Conservation (phyloP, 176 grass and related monocot species). For the Hyparrhenia diplandra region DNA sequence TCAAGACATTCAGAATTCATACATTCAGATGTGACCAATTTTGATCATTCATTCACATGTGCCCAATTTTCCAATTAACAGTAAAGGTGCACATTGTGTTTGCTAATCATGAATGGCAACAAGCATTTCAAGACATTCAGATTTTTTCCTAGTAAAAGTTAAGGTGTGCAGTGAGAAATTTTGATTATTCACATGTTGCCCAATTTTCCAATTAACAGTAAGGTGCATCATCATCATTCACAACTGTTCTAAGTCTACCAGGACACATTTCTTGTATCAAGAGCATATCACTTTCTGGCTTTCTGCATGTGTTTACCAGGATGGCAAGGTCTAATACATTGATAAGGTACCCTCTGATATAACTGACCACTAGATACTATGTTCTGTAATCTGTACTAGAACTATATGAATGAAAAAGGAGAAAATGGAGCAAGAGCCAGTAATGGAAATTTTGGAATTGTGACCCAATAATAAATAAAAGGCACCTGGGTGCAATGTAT, state of each 20-base stretch:
- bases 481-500: constrained; percentile 38
- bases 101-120: not conserved
- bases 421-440: not conserved
- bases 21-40: not conserved
- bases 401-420: not conserved
- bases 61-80: too few species aligned
- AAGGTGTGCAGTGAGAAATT: not conserved
- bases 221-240: not conserved
- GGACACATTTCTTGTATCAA: not conserved
- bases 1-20: not conserved
- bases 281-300: not conserved
- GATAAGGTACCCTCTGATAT: not conserved
- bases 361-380: not conserved
- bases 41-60: not conserved
- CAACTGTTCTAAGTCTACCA: not conserved
- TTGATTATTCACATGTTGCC: not conserved
- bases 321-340: not conserved
- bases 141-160: not conserved
- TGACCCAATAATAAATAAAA: constrained; percentile 19
- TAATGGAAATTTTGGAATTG: constrained; percentile 6
- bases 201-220: not conserved
- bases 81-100: too few species aligned
- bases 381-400: not conserved
- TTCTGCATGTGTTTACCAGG: not conserved
- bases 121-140: not conserved